These are phyloP conservation scores for Apiospora kogelbergensis DNA, from an alignment of 2,329 filamentous ascomycete genomes.

Conservation along the genomic window DNA sequence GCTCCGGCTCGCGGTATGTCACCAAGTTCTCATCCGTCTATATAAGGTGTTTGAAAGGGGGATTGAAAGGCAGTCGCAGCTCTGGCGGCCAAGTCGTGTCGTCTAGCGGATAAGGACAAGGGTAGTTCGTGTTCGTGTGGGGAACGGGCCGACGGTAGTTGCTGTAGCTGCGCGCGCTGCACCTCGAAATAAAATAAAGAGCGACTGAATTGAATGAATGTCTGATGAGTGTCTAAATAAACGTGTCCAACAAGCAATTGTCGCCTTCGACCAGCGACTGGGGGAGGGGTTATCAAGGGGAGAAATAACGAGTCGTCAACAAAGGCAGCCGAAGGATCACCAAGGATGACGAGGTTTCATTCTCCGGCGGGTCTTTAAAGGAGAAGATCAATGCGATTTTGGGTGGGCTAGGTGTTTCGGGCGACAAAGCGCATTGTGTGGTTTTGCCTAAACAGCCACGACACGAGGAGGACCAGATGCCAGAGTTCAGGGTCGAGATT, in stretches of 20 bases:
- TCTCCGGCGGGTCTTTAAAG: not conserved
- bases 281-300: not conserved
- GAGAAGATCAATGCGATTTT: not conserved
- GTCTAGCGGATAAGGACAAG: not conserved
- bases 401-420: constrained; percentile 3
- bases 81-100: not conserved
- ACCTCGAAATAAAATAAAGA: not conserved
- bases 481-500: not conserved
- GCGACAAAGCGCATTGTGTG: constrained; percentile 4
- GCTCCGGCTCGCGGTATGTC: not conserved
- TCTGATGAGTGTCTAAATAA: not conserved
- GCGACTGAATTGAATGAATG: not conserved
- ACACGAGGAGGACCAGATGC: not conserved
- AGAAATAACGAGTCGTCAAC: not conserved
- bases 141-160: not conserved
- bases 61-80: not conserved
- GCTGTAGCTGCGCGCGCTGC: not conserved
- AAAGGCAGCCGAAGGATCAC: not conserved
- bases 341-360: constrained; percentile 4
- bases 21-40: not conserved
- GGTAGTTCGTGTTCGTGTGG: not conserved
- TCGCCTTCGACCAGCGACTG: constrained; percentile 1
- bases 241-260: not conserved
- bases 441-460: not conserved
- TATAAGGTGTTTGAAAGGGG: not conserved